Conservation (phyloP, 306 rosid genomes). For the Delonix regia region DNA sequence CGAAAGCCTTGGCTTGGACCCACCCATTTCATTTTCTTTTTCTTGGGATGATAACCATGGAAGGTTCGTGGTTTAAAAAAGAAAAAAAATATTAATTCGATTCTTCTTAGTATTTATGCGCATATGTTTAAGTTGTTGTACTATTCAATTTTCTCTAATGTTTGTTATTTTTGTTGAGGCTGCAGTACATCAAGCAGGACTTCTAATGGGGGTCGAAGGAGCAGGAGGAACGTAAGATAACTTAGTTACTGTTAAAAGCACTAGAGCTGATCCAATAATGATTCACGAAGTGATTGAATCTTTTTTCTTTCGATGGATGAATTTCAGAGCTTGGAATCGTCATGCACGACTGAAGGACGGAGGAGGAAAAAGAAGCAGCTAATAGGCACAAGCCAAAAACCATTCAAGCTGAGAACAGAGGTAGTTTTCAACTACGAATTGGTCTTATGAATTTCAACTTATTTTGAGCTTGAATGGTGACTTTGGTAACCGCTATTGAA, state of each 20-base stretch:
- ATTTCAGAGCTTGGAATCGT: constrained; percentile 76
- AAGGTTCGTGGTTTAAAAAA: constrained; percentile 67
- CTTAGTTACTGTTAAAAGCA: neutral
- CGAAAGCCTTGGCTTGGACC: constrained; percentile 75
- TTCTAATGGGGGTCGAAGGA: constrained; percentile 67
- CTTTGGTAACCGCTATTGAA: constrained; percentile 24
- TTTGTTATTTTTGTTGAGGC: constrained; percentile 15
- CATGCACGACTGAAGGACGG: constrained; percentile 60
- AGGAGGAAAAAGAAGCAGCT: constrained; percentile 73
- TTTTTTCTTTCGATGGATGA: constrained; percentile 9
- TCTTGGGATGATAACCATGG: constrained; percentile 65
- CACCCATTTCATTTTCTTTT: constrained; percentile 53
- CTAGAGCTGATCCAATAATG: constrained; percentile 14
- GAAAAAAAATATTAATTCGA: neutral
- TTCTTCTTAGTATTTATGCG: neutral
- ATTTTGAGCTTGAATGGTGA: constrained; percentile 24
- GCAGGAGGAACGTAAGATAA: constrained; percentile 82
- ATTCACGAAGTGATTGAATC: constrained; percentile 7
- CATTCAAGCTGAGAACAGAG: constrained; percentile 94
- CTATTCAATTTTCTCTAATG: constrained; percentile 22
- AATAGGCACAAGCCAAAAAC: constrained; percentile 69
- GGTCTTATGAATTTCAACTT: neutral
- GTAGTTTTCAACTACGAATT: constrained; percentile 40
- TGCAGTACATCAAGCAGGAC: constrained; percentile 72
- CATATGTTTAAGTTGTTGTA: constrained; percentile 5